These are phyloP conservation scores for Aspergillus persii DNA, from an alignment of 2,329 filamentous ascomycete genomes.

Conservation along the genomic window DNA sequence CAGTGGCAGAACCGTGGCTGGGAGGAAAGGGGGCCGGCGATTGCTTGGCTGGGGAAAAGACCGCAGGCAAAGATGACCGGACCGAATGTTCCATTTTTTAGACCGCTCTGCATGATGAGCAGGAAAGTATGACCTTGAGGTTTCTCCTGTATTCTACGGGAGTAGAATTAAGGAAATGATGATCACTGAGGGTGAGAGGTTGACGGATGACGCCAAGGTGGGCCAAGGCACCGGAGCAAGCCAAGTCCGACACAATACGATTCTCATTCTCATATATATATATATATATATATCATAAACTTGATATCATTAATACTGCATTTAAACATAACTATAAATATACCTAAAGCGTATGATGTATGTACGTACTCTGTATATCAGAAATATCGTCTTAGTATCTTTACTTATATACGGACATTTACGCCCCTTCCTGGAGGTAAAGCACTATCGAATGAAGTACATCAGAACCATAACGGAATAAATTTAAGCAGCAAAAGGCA, in stretches of 20 bases:
- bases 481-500: background rate
- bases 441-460: too few species aligned
- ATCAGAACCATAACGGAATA: too few species aligned
- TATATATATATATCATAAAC: too few species aligned
- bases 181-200: background rate
- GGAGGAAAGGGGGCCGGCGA: conserved; percentile 21
- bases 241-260: background rate
- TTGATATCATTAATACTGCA: too few species aligned
- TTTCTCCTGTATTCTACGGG: background rate
- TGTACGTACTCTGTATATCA: too few species aligned
- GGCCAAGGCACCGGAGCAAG: background rate
- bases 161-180: background rate
- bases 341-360: too few species aligned
- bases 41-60: conserved; percentile 15
- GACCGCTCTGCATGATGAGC: background rate
- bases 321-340: too few species aligned
- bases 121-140: background rate
- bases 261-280: too few species aligned
- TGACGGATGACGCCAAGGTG: background rate
- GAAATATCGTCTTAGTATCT: too few species aligned
- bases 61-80: conserved; percentile 8
- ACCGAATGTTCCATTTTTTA: conserved; percentile 13
- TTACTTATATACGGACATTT: too few species aligned
- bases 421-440: too few species aligned
- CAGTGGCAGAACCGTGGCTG: conserved; percentile 24